Evolutionary conservation across 305 asterid species (phyloP).

Genomic region (Solanum hybrid): DNA sequence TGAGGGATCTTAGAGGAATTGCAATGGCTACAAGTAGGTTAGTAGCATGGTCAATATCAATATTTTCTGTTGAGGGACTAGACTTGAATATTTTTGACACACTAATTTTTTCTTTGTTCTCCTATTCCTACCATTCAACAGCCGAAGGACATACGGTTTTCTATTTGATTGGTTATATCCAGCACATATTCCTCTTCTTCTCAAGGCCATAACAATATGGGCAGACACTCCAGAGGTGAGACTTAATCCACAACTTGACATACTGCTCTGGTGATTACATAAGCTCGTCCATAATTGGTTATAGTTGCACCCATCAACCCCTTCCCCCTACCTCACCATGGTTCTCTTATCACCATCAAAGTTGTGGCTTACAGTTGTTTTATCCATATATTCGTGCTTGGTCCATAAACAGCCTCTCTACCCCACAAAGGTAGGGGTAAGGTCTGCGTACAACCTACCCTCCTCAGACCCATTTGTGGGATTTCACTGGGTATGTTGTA

Average conservation of each 20-base stretch:
- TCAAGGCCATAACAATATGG: conserved; percentile 89
- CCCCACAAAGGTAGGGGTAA: background rate
- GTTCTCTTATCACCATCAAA: background rate
- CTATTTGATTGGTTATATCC: conserved; percentile 98
- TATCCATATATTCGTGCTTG: background rate
- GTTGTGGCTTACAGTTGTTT: background rate
- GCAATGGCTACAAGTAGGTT: conserved; percentile 94
- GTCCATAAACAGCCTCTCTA: background rate
- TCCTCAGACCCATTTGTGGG: background rate
- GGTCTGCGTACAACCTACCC: background rate
- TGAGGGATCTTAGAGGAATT: conserved; percentile 95
- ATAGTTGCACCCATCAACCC: background rate
- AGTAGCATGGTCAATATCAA: conserved; percentile 6
- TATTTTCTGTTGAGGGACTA: background rate
- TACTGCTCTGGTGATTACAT: background rate
- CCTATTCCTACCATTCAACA: conserved; percentile 31
- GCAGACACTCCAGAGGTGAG: conserved; percentile 92
- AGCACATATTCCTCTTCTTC: conserved; percentile 77
- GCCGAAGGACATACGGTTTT: conserved; percentile 85
- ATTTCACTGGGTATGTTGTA: background rate
- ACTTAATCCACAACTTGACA: background rate
- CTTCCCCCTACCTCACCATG: background rate
- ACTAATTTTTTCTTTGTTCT: background rate
- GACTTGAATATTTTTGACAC: background rate
- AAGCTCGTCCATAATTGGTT: background rate